Percentiles rank a stretch among this genome's conserved stretches.
Conservation (phyloP, 1,284 basidiomycete genomes). For the Cryptococcus neoformans region DNA sequence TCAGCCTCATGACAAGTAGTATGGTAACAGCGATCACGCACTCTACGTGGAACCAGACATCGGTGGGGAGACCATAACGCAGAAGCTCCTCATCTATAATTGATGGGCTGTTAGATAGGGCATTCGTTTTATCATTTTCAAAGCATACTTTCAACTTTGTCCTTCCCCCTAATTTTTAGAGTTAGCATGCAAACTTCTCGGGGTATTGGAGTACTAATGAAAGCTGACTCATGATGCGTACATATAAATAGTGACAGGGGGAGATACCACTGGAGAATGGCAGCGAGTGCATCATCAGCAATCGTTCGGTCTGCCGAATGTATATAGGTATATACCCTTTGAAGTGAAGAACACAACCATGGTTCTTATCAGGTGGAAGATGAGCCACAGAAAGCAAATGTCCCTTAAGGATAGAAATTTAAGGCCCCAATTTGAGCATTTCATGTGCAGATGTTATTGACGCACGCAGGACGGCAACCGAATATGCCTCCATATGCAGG, state of each 20-base stretch:
- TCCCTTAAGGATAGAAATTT: no score
- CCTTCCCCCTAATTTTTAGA: conserved; percentile 61
- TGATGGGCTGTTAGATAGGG: background rate
- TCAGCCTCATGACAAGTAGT: no score
- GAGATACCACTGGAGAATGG: conserved; percentile 52
- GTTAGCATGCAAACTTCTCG: background rate
- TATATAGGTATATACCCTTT: conserved; percentile 40
- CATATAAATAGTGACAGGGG: conserved; percentile 79
- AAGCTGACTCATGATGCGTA: conserved; percentile 16
- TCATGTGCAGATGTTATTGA: no score
- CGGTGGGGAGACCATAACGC: conserved; percentile 68
- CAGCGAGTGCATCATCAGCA: conserved; percentile 4
- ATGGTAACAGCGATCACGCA: conserved; percentile 12
- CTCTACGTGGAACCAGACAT: conserved; percentile 61
- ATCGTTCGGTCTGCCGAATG: background rate
- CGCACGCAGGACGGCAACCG: no score
- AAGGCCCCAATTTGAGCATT: no score
- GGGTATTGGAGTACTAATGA: background rate
- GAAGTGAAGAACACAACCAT: conserved; percentile 61
- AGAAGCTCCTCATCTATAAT: conserved; percentile 85
- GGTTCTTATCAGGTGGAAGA: background rate
- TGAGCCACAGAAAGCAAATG: no score
- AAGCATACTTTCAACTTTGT: conserved; percentile 88
- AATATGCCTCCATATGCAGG: no score
- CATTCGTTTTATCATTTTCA: no score